Evolutionary conservation across 768 basidiomycete genomes (phyloP).

Genomic region (Panaeolus papilionaceus): DNA sequence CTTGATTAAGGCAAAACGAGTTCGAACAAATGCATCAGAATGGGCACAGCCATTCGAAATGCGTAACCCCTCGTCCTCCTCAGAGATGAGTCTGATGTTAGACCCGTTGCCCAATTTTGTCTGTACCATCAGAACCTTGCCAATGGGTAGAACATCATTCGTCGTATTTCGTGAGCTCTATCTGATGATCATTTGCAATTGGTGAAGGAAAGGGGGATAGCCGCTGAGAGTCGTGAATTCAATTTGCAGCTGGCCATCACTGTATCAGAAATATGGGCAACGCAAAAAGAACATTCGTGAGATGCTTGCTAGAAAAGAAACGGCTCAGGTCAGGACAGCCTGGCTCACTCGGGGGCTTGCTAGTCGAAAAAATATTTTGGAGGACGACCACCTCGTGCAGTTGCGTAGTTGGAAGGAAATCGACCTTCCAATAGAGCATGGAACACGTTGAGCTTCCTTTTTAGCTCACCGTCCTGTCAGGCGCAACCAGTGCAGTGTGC

Average conservation of each 20-base stretch:
- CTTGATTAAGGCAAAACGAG: neutral
- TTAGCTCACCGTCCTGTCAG: neutral
- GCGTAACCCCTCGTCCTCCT: too few relatives aligned
- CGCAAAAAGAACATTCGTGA: neutral
- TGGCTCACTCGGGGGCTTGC: neutral
- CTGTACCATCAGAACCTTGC: too few relatives aligned
- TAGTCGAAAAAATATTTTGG: neutral
- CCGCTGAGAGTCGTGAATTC: too few relatives aligned
- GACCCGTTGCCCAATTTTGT: too few relatives aligned
- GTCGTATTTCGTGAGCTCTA: too few relatives aligned
- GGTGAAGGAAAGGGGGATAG: too few relatives aligned
- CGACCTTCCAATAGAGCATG: neutral
- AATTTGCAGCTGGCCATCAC: too few relatives aligned
- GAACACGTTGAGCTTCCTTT: neutral
- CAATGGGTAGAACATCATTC: too few relatives aligned
- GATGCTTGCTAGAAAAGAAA: neutral
- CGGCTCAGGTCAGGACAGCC: neutral
- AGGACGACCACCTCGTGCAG: neutral
- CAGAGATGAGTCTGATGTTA: neutral
- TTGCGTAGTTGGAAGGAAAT: neutral
- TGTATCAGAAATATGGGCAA: too few relatives aligned
- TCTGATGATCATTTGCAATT: too few relatives aligned
- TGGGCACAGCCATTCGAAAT: neutral
- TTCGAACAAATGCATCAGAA: neutral
- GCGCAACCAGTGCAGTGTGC: neutral